Percentiles rank a stretch among this genome's conserved stretches.
phyloP scores from a whole-genome alignment of 768 basidiomycete species.

The Termitomyces sp. region DNA sequence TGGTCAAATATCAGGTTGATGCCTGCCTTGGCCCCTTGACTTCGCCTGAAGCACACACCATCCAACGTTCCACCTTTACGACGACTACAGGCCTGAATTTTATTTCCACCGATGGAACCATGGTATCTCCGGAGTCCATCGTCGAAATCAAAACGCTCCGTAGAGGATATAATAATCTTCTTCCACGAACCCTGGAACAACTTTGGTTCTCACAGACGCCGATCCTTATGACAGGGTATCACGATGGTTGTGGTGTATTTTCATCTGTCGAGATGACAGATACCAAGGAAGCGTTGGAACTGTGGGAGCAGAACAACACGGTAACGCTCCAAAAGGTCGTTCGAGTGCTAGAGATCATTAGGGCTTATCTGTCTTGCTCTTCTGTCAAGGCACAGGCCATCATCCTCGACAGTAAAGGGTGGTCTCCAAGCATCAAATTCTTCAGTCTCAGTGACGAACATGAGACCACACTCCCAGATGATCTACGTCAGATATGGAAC shows the following conservation, averaged over 20 bases:
- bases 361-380: slow-evolving; percentile 6
- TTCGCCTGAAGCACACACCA: not conserved
- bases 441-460: slow-evolving; percentile 10
- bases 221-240: slow-evolving; percentile 14
- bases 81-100: slow-evolving; percentile 9
- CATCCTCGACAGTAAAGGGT: not conserved
- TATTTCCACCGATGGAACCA: slow-evolving; percentile 2
- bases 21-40: slow-evolving; percentile 16
- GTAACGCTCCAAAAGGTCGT: slow-evolving; percentile 10
- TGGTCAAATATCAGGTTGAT: slow-evolving; percentile 26
- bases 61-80: not conserved
- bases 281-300: slow-evolving; percentile 2
- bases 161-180: not conserved
- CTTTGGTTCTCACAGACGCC: slow-evolving; percentile 19
- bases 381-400: slow-evolving; percentile 12
- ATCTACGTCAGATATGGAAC: slow-evolving; percentile 9
- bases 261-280: slow-evolving; percentile 6
- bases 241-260: slow-evolving; percentile 15
- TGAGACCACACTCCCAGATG: slow-evolving; percentile 7
- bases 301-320: slow-evolving; percentile 14
- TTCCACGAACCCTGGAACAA: slow-evolving; percentile 10
- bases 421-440: slow-evolving; percentile 2
- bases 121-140: slow-evolving; percentile 10
- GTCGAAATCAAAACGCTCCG: slow-evolving; percentile 18
- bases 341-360: slow-evolving; percentile 15